phyloP scores from a whole-genome alignment of 805 yeast species.

The Suhomyces emberorum region DNA sequence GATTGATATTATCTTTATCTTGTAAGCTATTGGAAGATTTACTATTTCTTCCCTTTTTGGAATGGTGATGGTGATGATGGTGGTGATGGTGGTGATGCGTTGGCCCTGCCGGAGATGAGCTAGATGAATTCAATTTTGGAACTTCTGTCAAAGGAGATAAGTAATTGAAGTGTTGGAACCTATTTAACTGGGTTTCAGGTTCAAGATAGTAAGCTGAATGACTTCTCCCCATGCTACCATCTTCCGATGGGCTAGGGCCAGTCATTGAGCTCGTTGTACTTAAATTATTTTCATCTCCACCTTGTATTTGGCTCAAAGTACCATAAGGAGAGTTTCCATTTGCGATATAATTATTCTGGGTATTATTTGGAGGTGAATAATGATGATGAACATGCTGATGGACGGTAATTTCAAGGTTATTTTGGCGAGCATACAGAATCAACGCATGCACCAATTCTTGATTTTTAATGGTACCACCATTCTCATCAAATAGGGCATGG shows the following conservation, averaged over 20 bases:
- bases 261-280: background rate
- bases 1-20: slow-evolving; percentile 12
- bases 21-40: background rate
- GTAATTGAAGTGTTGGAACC: slow-evolving; percentile 72
- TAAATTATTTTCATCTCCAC: slow-evolving; percentile 1
- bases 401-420: slow-evolving; percentile 59
- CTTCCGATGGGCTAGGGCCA: slow-evolving; percentile 3
- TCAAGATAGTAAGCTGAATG: slow-evolving; percentile 29
- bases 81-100: slow-evolving; percentile 29
- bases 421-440: slow-evolving; percentile 56
- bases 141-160: slow-evolving; percentile 68
- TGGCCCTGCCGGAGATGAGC: slow-evolving; percentile 12
- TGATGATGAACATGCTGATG: slow-evolving; percentile 88
- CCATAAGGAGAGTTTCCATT: slow-evolving; percentile 9
- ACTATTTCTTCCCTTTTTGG: slow-evolving; percentile 3
- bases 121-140: slow-evolving; percentile 64
- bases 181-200: slow-evolving; percentile 51
- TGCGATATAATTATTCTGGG: slow-evolving; percentile 3
- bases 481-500: slow-evolving; percentile 18
- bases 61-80: slow-evolving; percentile 25
- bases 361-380: slow-evolving; percentile 34
- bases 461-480: slow-evolving; percentile 49
- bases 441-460: slow-evolving; percentile 55
- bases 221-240: background rate
- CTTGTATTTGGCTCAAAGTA: background rate